A percentile compares a stretch with the other conserved stretches of the same genome.
Evolutionary conservation across 2,329 filamentous ascomycete species (phyloP).

Genomic region (Sphaerulina vaccinii): DNA sequence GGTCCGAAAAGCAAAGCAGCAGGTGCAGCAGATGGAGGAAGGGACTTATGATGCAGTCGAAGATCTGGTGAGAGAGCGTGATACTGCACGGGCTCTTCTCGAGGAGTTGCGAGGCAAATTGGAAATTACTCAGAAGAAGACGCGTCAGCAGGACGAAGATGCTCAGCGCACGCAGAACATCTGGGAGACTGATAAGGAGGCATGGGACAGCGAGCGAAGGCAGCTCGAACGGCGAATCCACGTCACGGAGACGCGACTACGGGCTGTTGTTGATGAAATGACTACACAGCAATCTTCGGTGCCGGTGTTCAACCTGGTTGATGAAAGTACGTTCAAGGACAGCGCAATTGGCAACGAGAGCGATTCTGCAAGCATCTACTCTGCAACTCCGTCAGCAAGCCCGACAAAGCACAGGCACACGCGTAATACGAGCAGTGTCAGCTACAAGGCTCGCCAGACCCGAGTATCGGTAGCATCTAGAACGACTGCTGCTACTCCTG

Average conservation of each 20-base stretch:
- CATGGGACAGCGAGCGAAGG: conserved; percentile 80
- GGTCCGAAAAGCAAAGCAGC: conserved; percentile 74
- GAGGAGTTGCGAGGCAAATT: conserved; percentile 73
- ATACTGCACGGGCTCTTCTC: conserved; percentile 72
- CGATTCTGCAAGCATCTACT: conserved; percentile 71
- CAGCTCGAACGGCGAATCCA: conserved; percentile 82
- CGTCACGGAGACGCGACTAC: conserved; percentile 83
- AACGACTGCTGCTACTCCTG: conserved; percentile 31
- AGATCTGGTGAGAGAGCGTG: conserved; percentile 79
- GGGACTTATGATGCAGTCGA: conserved; percentile 82
- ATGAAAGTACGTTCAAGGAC: conserved; percentile 62
- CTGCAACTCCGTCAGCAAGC: conserved; percentile 38
- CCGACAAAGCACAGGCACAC: conserved; percentile 27
- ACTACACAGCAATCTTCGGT: conserved; percentile 60
- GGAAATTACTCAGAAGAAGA: conserved; percentile 73
- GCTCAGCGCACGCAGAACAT: conserved; percentile 72
- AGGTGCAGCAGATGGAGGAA: conserved; percentile 81
- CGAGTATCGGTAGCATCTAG: conserved; percentile 28
- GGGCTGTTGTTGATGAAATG: conserved; percentile 81
- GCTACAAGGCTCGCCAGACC: conserved; percentile 26
- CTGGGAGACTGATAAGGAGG: conserved; percentile 80
- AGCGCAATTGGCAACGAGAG: conserved; percentile 55
- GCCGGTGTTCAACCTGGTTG: conserved; percentile 45
- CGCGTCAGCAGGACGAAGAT: conserved; percentile 78
- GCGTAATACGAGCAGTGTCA: conserved; percentile 38